These are phyloP conservation scores for Opeltia flavorubescens DNA, from an alignment of 495 filamentous ascomycete species.

Conservation along the genomic window DNA sequence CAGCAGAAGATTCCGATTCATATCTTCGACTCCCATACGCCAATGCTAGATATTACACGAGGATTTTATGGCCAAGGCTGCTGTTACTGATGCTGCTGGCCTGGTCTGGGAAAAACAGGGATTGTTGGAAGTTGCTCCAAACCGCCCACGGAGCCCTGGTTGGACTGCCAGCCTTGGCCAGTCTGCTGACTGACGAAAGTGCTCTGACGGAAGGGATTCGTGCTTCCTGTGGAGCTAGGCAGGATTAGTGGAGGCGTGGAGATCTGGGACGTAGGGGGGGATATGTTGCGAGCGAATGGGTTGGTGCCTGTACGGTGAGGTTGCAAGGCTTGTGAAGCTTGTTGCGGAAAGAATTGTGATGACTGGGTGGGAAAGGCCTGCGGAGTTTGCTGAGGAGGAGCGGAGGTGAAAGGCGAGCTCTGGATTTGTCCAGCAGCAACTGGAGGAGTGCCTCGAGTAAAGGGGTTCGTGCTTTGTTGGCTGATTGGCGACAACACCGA, in stretches of 20 bases:
- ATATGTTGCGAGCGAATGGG: conserved; percentile 34
- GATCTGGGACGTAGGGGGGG: conserved; percentile 26
- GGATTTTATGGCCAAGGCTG: conserved; percentile 11
- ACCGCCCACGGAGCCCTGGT: conserved; percentile 74
- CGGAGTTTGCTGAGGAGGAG: conserved; percentile 7
- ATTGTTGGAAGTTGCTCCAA: conserved; percentile 67
- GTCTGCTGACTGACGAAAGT: conserved; percentile 77
- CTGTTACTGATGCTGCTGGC: conserved; percentile 23
- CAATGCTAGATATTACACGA: conserved; percentile 2
- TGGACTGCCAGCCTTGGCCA: conserved; percentile 72
- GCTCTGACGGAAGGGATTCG: conserved; percentile 87
- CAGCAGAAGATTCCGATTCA: neutral
- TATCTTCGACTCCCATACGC: neutral
- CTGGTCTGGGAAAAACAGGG: conserved; percentile 75
- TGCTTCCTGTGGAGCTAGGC: conserved; percentile 68
- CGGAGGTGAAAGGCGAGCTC: conserved; percentile 21
- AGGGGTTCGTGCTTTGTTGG: conserved; percentile 14
- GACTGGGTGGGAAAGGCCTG: conserved; percentile 1
- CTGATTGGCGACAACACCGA: neutral
- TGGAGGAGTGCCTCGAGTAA: conserved; percentile 18
- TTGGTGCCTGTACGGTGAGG: conserved; percentile 28
- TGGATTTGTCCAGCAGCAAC: conserved; percentile 10
- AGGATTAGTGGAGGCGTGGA: conserved; percentile 37
- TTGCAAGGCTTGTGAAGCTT: conserved; percentile 21
- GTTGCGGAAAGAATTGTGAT: conserved; percentile 6